Evolutionary conservation across 2,329 filamentous ascomycete genomes (phyloP).

Genomic region (Pestalotiopsis sp.): DNA sequence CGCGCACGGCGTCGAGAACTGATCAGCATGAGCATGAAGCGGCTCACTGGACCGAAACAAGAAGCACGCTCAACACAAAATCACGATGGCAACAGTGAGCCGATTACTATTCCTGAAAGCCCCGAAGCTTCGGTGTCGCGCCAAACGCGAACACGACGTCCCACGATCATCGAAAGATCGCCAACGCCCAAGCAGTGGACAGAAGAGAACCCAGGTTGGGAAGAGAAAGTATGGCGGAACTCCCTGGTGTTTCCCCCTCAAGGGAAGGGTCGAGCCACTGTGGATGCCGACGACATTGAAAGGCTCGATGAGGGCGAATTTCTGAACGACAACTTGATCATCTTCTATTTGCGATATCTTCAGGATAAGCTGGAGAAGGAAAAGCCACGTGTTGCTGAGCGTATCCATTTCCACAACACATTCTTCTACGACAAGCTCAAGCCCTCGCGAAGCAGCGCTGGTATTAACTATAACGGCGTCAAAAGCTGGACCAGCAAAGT

Average conservation of each 20-base stretch:
- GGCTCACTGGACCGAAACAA: neutral
- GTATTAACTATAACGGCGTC: constrained; percentile 83
- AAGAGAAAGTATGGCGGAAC: constrained; percentile 49
- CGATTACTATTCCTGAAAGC: neutral
- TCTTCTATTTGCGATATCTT: constrained; percentile 81
- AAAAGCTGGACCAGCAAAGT: constrained; percentile 85
- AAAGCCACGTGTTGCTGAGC: constrained; percentile 58
- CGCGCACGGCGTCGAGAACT: neutral
- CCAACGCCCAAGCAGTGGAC: constrained; percentile 48
- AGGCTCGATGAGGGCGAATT: constrained; percentile 83
- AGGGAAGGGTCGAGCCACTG: constrained; percentile 63
- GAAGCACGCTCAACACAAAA: neutral
- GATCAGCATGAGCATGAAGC: neutral
- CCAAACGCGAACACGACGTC: neutral
- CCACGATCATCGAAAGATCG: neutral
- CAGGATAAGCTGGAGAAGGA: constrained; percentile 61
- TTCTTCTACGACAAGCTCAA: constrained; percentile 86
- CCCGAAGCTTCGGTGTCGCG: neutral
- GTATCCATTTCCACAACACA: constrained; percentile 88
- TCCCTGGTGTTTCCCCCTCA: constrained; percentile 64
- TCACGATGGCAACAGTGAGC: neutral
- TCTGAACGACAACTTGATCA: constrained; percentile 90
- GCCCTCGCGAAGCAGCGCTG: constrained; percentile 53
- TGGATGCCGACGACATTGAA: constrained; percentile 73
- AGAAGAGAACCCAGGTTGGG: constrained; percentile 52